Evolutionary conservation across 441 rosid species (phyloP), one percentile per base, ranked within the genome.

Genomic region (Hura crepitans): DNA sequence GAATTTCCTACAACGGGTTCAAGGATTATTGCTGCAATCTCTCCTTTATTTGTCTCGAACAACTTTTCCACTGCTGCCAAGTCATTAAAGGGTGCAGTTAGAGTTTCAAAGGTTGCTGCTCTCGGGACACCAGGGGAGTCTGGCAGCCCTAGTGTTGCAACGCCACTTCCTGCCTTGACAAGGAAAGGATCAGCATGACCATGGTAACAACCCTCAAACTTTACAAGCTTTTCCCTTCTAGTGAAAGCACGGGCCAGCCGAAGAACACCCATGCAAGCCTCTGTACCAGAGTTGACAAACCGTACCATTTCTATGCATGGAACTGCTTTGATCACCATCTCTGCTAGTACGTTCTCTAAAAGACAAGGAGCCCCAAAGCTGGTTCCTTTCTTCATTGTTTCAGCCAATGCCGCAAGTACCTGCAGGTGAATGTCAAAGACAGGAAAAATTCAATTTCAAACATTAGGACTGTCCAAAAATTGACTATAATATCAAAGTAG

Each of bases 311-410:
- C 96, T 70, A 94, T 88, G 81, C 86, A 76, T 7, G 96, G 97
- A 79, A 92, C 97, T 45, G 98, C 97, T 20, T 92, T 82, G 69
- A 90, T 87, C 43, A 92, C 97, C 94, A 92, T 87, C 82, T 90
- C 93, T 0, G 98, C 96, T 47, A 90, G 71, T 69, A 76, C 83
- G 80, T 94, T 94, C 88, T 94, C 97, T 33, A 87, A 80, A 72
- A 94, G 93, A 78, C 98, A 94, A 62, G 98, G 97, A 71, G 97
- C 98, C 35, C 98, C 98, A 80, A 93, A 94, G 87, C 98, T 91
- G 70, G 98, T 94, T 63, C 98, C 99, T 81, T 92, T 92, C 82
- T 92, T 87, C 96, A 92, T 89, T 46, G 97, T 90, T 83, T 92
- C 97, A 15, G 87, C 84, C 76, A 94, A 69, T 62, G 97, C 97